Evolutionary conservation across 1,284 basidiomycete species (phyloP).

Genomic region (Ustilago shanxiensis): DNA sequence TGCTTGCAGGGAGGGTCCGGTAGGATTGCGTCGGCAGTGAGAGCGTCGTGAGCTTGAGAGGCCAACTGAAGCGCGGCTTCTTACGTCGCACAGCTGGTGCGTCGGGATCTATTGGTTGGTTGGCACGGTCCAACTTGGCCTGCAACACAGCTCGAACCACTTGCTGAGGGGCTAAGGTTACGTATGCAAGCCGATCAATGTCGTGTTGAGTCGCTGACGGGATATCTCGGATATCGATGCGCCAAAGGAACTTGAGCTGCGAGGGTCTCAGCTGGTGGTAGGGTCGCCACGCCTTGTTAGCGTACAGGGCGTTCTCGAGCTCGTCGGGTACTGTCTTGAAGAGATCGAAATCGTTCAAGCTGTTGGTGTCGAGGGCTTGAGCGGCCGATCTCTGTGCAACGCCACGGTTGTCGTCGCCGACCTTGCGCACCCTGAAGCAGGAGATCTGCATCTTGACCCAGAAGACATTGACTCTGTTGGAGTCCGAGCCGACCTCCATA

Average conservation of each 20-base stretch:
- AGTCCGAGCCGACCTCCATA: conserved; percentile 23
- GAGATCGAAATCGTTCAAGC: not conserved
- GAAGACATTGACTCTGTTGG: conserved; percentile 30
- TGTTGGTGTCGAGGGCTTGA: not conserved
- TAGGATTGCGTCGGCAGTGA: conserved; percentile 22
- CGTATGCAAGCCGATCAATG: conserved; percentile 34
- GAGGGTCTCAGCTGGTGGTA: conserved; percentile 34
- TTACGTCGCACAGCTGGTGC: not conserved
- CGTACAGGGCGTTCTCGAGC: conserved; percentile 11
- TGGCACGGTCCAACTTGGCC: not conserved
- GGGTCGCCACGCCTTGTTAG: conserved; percentile 27
- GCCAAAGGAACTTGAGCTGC: conserved; percentile 36
- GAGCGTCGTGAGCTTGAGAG: conserved; percentile 30
- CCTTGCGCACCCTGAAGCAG: conserved; percentile 14
- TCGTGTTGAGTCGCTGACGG: conserved; percentile 14
- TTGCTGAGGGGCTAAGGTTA: conserved; percentile 25
- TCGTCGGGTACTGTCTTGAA: conserved; percentile 30
- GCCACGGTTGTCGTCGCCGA: not conserved
- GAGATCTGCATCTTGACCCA: conserved; percentile 31
- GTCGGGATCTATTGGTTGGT: conserved; percentile 6
- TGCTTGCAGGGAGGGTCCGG: not conserved
- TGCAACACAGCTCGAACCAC: conserved; percentile 31
- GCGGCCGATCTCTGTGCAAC: no score
- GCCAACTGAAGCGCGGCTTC: conserved; percentile 34
- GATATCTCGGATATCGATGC: conserved; percentile 29